Evolutionary conservation across 306 rosid species (phyloP), one percentile per base, ranked within the genome.

Genomic region (Prunus armeniaca): DNA sequence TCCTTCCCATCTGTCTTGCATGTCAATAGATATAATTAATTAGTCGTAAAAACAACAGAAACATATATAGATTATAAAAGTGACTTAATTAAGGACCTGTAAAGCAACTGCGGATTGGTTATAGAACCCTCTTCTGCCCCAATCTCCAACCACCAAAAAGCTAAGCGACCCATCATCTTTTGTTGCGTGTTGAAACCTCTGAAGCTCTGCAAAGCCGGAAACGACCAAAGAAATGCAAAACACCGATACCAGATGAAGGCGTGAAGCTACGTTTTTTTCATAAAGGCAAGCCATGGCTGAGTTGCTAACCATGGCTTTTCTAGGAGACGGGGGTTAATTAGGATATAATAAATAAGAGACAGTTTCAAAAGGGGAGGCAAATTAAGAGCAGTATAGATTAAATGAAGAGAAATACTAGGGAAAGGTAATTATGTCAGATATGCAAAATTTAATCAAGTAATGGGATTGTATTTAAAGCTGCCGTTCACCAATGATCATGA

Each of bases 121-220:
- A 75, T 76, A 88, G 58, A 75, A 68, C 25, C 91, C 91, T 71
- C 71, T 78, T 81, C 93, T 82, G 76, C 93, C 91, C 93, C 96
- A 91, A 69, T 88, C 96, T 76, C 96, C 96, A 72, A 88, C n/a
- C 15, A 87, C 93, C 52, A 91, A 84, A 58, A 91, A 81, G 77
- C 85, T 80, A 28, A 91, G 80, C 27, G 93, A 80, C 34, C 83
- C 87, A 65, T 88, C 89, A 61, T 65, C 76, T 76, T 82, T 86
- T 3, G 49, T 32, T 15, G 84, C 43, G 58, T 77, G 86, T 43
- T 71, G 18, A 22, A 82, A 47, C 14, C 74, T 80, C 22, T 61
- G 74, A 47, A 85, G 81, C 49, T 75, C 83, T 8, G 74, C 81
- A 63, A 74, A 74, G 27, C 27, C 58, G 3, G 76, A 24, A 5